These are phyloP conservation scores for Thielaviopsis musarum DNA, from an alignment of 2,329 filamentous ascomycete species.

Conservation along the genomic window DNA sequence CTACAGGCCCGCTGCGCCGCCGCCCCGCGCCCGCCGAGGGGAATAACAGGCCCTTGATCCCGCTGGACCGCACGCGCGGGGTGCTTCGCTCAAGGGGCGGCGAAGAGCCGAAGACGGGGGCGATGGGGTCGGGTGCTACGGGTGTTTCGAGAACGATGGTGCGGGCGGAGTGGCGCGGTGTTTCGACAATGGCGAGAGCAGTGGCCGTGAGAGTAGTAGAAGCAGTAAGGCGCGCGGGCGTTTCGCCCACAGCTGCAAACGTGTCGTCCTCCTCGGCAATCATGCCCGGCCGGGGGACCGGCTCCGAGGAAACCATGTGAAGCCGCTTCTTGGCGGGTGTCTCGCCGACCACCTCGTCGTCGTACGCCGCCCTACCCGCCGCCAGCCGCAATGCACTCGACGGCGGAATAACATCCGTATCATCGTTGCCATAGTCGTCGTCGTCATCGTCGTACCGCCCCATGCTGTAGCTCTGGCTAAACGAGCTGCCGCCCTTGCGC, in stretches of 20 bases:
- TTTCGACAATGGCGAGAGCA: background rate
- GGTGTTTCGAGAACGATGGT: background rate
- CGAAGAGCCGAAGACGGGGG: background rate
- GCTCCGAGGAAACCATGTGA: background rate
- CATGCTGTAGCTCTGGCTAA: conserved; percentile 1
- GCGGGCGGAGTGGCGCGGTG: background rate
- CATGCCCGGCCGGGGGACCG: background rate
- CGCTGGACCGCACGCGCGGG: conserved; percentile 3
- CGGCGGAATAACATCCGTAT: conserved; percentile 21
- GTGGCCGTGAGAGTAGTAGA: background rate
- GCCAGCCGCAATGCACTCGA: conserved; percentile 18
- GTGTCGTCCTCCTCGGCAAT: background rate
- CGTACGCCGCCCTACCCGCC: background rate
- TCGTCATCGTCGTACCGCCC: background rate
- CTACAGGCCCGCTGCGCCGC: conserved; percentile 1
- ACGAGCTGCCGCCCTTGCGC: too few species aligned
- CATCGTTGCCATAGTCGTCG: background rate
- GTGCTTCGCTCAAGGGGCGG: background rate
- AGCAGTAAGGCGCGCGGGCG: background rate
- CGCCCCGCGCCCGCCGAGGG: background rate
- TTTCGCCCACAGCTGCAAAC: conserved; percentile 1
- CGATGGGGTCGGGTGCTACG: background rate
- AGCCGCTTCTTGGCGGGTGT: conserved; percentile 7
- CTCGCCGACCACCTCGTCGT: conserved; percentile 3
- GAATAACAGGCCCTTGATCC: conserved; percentile 8